phyloP scores from a whole-genome alignment of 768 basidiomycete species.

The Terana coerulea region DNA sequence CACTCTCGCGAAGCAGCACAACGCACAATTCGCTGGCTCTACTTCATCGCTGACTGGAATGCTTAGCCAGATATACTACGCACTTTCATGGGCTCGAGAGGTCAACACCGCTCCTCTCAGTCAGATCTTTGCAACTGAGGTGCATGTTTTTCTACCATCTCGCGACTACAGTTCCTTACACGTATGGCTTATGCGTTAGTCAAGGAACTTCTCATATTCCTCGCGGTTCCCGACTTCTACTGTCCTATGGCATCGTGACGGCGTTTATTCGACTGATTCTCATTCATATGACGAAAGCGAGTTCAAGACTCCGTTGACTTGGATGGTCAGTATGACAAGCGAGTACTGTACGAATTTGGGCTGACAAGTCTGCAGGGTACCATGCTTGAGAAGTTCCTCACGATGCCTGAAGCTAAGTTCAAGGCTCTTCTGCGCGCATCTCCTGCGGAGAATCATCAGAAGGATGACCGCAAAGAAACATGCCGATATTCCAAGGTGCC shows the following conservation, averaged over 20 bases:
- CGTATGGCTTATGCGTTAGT: too few relatives aligned
- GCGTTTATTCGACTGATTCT: slow-evolving; percentile 65
- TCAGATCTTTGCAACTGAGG: slow-evolving; percentile 54
- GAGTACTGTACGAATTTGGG: neutral
- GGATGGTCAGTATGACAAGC: slow-evolving; percentile 53
- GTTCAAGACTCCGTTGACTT: slow-evolving; percentile 69
- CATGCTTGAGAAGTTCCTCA: slow-evolving; percentile 86
- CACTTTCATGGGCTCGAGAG: slow-evolving; percentile 67
- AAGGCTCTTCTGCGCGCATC: slow-evolving; percentile 42
- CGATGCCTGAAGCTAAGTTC: slow-evolving; percentile 63
- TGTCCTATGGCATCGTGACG: slow-evolving; percentile 58
- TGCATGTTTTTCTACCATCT: slow-evolving; percentile 29
- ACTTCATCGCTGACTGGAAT: slow-evolving; percentile 88
- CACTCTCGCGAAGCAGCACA: slow-evolving; percentile 52
- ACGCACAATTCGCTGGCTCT: slow-evolving; percentile 72
- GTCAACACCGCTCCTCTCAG: slow-evolving; percentile 64
- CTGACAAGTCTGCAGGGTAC: slow-evolving; percentile 54
- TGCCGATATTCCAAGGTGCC: slow-evolving; percentile 82
- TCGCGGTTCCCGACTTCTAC: slow-evolving; percentile 77
- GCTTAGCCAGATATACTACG: slow-evolving; percentile 83
- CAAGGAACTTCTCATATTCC: slow-evolving; percentile 66
- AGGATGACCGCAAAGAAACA: slow-evolving; percentile 54
- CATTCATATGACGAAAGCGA: slow-evolving; percentile 37
- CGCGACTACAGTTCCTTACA: neutral
- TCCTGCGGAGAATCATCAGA: slow-evolving; percentile 21